Evolutionary conservation across 1,284 basidiomycete species (phyloP).

Genomic region (Ustilago shanxiensis): DNA sequence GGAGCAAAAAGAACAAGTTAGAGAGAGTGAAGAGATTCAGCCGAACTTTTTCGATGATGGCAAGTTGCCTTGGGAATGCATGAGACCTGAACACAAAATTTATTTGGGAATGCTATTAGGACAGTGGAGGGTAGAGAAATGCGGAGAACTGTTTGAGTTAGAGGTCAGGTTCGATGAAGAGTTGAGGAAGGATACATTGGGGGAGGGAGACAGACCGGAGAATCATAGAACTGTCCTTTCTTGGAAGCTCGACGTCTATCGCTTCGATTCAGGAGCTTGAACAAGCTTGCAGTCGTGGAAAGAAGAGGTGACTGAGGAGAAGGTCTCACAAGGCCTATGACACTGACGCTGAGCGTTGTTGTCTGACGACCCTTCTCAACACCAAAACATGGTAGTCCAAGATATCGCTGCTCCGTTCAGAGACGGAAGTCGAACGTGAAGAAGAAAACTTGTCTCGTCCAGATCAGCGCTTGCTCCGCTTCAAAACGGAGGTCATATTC

Average conservation of each 20-base stretch:
- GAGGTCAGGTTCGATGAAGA: constrained; percentile 18
- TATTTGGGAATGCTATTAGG: constrained; percentile 4
- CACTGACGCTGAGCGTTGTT: no score
- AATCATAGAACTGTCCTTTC: constrained; percentile 15
- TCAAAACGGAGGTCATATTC: background rate
- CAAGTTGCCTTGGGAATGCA: background rate
- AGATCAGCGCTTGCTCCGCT: background rate
- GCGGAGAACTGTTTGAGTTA: constrained; percentile 5
- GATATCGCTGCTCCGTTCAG: background rate
- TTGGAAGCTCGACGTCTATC: constrained; percentile 14
- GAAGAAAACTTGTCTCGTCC: background rate
- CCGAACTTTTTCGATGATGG: background rate
- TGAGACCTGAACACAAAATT: constrained; percentile 25
- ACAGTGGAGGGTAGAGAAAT: background rate
- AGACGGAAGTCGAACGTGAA: background rate
- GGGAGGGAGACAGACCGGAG: constrained; percentile 14
- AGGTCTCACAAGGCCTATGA: background rate
- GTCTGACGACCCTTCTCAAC: no score
- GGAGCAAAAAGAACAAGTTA: background rate
- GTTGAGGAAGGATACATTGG: background rate
- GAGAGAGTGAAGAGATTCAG: constrained; percentile 4
- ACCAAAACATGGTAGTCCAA: no score
- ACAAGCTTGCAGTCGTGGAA: no score
- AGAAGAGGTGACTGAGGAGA: no score
- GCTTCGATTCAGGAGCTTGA: background rate